Evolutionary conservation across 768 basidiomycete species (phyloP).

Genomic region (Phylloporus sp.): DNA sequence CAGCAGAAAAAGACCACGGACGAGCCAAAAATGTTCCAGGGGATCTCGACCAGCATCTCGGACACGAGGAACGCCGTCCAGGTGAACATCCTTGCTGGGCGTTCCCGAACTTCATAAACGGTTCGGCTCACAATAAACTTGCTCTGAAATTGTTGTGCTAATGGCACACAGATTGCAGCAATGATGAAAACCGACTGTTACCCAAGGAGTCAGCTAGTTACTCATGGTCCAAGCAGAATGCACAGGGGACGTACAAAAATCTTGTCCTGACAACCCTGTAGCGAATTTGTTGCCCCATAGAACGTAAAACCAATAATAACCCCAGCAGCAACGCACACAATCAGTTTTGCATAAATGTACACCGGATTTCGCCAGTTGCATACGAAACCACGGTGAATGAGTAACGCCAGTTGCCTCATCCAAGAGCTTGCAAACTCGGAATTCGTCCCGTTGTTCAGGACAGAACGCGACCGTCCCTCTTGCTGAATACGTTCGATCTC

Average conservation of each 20-base stretch:
- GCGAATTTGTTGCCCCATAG: conserved; percentile 30
- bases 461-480: conserved; percentile 29
- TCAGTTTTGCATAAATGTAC: conserved; percentile 37
- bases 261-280: conserved; percentile 41
- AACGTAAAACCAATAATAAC: conserved; percentile 43
- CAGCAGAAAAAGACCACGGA: conserved; percentile 44
- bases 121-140: conserved; percentile 51
- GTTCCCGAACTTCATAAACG: conserved; percentile 60
- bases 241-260: conserved; percentile 33
- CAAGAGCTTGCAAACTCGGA: conserved; percentile 37
- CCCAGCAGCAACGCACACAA: conserved; percentile 31
- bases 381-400: conserved; percentile 30
- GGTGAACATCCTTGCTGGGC: conserved; percentile 57
- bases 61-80: conserved; percentile 57
- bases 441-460: conserved; percentile 18
- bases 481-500: conserved; percentile 42
- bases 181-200: conserved; percentile 49
- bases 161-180: conserved; percentile 38
- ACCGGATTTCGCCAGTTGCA: conserved; percentile 39
- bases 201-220: background rate
- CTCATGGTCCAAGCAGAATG: accelerated
- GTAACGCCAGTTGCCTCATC: conserved; percentile 31
- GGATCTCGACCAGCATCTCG: conserved; percentile 44
- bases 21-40: conserved; percentile 39
- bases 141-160: conserved; percentile 56